Conservation (phyloP, 495 filamentous ascomycete genomes). For the Chaetomium cochliodes region DNA sequence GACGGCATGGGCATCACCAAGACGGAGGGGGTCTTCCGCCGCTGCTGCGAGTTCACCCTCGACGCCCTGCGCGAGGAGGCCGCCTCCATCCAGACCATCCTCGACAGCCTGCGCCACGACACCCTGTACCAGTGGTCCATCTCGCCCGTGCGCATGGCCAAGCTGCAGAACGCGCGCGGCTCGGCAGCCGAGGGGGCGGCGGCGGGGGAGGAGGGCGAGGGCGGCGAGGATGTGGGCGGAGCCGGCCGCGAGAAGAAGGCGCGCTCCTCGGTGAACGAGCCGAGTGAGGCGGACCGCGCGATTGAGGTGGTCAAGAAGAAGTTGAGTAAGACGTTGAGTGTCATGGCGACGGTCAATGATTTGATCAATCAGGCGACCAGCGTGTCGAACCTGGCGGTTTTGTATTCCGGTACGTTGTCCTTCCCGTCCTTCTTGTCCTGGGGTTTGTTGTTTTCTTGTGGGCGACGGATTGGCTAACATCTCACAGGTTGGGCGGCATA, state of each 20-base stretch:
- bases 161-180: constrained; percentile 53
- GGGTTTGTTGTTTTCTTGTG: too few relatives aligned
- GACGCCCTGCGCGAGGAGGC: constrained; percentile 89
- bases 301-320: constrained; percentile 93
- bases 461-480: background rate
- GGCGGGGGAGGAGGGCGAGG: constrained; percentile 31
- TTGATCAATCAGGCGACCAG: constrained; percentile 94
- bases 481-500: constrained; percentile 65
- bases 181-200: constrained; percentile 25
- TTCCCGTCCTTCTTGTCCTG: background rate
- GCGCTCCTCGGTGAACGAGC: constrained; percentile 60
- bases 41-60: constrained; percentile 96
- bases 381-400: constrained; percentile 84
- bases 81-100: constrained; percentile 94
- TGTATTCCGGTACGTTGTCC: constrained; percentile 74
- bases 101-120: constrained; percentile 94
- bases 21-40: constrained; percentile 91
- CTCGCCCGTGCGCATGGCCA: constrained; percentile 77
- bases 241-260: constrained; percentile 9
- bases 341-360: constrained; percentile 92
- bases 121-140: constrained; percentile 94
- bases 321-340: constrained; percentile 86
- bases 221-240: constrained; percentile 26
- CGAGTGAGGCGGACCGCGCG: constrained; percentile 87
- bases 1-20: constrained; percentile 96